Conservation (phyloP, 441 rosid genomes). For the Codiaeum variegatum region DNA sequence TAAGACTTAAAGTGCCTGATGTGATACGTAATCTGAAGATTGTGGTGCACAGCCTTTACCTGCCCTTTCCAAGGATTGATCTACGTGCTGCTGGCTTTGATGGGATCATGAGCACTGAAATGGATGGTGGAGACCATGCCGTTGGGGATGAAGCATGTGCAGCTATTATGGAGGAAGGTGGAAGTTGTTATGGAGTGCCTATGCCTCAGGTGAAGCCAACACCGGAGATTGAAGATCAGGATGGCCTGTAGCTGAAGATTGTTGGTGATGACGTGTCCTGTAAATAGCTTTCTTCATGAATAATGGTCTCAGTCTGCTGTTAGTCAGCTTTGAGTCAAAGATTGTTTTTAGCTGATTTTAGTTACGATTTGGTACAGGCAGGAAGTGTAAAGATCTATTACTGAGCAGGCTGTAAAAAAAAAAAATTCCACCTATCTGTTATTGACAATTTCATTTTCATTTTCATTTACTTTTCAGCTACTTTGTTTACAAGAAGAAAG, state of each 20-base stretch:
- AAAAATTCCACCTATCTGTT: background rate
- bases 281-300: background rate
- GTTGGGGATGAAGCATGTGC: conserved; percentile 24
- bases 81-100: conserved; percentile 26
- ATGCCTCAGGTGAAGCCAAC: conserved; percentile 19
- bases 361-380: background rate
- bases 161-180: conserved; percentile 26
- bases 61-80: conserved; percentile 56
- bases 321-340: background rate
- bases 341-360: background rate
- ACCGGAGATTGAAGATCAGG: conserved; percentile 33
- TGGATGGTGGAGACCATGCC: conserved; percentile 12
- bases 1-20: conserved; percentile 47
- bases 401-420: background rate
- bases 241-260: conserved; percentile 30
- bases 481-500: too few species aligned
- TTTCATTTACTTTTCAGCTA: too few species aligned
- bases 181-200: conserved; percentile 25
- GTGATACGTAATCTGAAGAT: conserved; percentile 48
- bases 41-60: conserved; percentile 48
- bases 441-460: background rate
- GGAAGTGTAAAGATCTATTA: background rate
- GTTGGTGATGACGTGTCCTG: background rate
- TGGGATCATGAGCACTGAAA: conserved; percentile 4
- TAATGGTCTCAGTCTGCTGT: background rate